Base-by-base conservation (phyloP, 495 filamentous ascomycete genomes). In the Penicillium egyptiacum region DNA sequence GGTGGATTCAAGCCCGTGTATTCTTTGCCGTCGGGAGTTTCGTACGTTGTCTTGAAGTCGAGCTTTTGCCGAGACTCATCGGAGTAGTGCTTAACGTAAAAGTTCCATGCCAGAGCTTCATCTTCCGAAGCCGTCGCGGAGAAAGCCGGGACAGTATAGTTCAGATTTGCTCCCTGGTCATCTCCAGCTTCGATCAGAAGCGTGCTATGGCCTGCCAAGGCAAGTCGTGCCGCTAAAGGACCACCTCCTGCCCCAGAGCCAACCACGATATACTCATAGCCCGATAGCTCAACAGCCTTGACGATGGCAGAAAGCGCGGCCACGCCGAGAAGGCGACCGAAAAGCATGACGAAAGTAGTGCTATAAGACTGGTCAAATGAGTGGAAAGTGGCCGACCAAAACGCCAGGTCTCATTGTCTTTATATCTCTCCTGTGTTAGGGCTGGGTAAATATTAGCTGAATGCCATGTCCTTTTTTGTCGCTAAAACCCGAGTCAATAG, bases 191-290 rank as follows among this genome's bases (percentile, higher is more conserved):
- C 86, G 41, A 89, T 73, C 10, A 89, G 69, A 5, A 88, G 76
- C 1, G 81, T 82, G 39, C 75, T 81, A 60, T 81, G 80, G 12
- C 83, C 84, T 23, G 81, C 83, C 23, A 80, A 68, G 3, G 84
- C 86, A 11, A 88, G 81, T 14, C 83, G 79, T 10, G 79, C 79
- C 0, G 86, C 85, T 4, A 89, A 64, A 9, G 84, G 83, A 5
- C 83, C 84, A 10, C 86, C 86, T 17, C 86, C 86, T 4, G 86
- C 81, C 19, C 86, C 86, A 35, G 78, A 81, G 33, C 86, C 86
- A 0, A 88, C 81, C 20, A 89, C 75, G 53, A 89, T 79, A 67
- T 88, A 88, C 56, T 88, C 86, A 65, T 87, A 87, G 22, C 68
- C 71, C 1, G 65, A 64, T 43, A 70, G 57, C 19, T 69, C 54